Evolutionary conservation across 1,284 basidiomycete species (phyloP).

Genomic region (Pseudozyma tsukubaensis): DNA sequence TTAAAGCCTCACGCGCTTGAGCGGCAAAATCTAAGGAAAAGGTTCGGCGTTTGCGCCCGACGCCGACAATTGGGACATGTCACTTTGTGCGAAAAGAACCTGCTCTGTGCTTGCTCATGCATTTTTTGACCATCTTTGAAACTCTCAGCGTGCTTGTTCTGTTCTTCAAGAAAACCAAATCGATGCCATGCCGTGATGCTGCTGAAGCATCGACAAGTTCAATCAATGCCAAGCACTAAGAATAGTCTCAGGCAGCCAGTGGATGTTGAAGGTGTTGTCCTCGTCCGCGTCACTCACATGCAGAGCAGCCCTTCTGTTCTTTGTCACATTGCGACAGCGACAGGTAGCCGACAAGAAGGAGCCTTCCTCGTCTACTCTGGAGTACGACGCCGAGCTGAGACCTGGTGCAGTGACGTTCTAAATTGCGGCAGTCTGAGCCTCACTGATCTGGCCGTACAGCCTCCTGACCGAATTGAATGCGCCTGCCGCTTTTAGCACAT

Average conservation of each 20-base stretch:
- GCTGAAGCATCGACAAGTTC: neutral
- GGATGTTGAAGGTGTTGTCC: conserved; percentile 20
- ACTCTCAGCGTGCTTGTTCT: neutral
- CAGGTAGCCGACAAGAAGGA: too few relatives aligned
- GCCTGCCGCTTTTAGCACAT: neutral
- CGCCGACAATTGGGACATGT: conserved; percentile 40
- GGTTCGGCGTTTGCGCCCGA: neutral
- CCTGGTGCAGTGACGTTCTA: conserved; percentile 9
- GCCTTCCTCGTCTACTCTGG: too few relatives aligned
- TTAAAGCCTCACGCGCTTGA: too few relatives aligned
- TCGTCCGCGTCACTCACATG: neutral
- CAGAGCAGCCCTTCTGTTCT: neutral
- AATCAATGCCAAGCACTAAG: conserved; percentile 7
- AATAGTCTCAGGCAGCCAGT: neutral
- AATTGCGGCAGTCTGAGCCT: neutral
- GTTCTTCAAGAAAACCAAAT: neutral
- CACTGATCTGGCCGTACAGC: neutral
- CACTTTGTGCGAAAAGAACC: conserved; percentile 33
- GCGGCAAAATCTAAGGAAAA: neutral
- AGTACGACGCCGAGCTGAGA: neutral
- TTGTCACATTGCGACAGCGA: too few relatives aligned
- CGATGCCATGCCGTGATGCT: too few relatives aligned
- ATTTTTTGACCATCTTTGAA: neutral
- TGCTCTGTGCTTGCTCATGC: neutral
- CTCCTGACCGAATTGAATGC: too few relatives aligned